Evolutionary conservation across 2,329 filamentous ascomycete species (phyloP).

Genomic region (Penicillium sp.): DNA sequence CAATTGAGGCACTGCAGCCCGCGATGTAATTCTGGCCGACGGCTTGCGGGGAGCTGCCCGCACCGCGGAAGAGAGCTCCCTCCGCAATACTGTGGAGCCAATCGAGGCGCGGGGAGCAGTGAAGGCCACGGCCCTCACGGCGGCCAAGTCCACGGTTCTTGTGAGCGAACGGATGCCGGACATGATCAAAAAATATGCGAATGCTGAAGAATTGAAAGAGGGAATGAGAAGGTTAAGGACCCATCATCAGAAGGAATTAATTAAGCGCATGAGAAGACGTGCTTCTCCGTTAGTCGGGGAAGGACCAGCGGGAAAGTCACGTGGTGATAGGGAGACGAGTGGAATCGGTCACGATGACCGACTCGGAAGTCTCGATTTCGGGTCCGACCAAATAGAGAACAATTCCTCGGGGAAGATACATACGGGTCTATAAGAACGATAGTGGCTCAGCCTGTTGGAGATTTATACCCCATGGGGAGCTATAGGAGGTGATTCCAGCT

Average conservation of each 20-base stretch:
- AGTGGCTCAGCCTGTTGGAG: too few species aligned
- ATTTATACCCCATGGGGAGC: too few species aligned
- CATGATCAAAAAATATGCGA: conserved; percentile 20
- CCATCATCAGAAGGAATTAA: conserved; percentile 3
- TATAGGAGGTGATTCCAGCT: too few species aligned
- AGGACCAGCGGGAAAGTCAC: conserved; percentile 33
- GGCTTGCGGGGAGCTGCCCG: conserved; percentile 18
- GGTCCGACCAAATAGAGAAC: too few species aligned
- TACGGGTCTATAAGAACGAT: background rate
- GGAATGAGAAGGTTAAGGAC: conserved; percentile 8
- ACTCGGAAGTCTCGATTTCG: background rate
- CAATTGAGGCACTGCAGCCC: conserved; percentile 9
- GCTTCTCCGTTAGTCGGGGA: conserved; percentile 16
- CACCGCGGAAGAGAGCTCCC: conserved; percentile 25
- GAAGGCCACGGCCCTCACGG: conserved; percentile 21
- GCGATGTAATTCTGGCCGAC: conserved; percentile 10
- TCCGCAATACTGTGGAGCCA: conserved; percentile 25
- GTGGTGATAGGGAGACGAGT: conserved; percentile 30
- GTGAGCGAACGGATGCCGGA: conserved; percentile 26
- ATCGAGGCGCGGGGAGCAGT: conserved; percentile 26
- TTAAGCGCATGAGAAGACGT: conserved; percentile 8
- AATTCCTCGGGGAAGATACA: conserved; percentile 2
- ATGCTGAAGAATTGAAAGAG: conserved; percentile 12
- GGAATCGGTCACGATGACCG: conserved; percentile 3
- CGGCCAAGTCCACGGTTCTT: conserved; percentile 27